Evolutionary conservation across 441 rosid genomes (phyloP), one percentile per base, ranked within the genome.

Genomic region (Flueggea neowawraea): DNA sequence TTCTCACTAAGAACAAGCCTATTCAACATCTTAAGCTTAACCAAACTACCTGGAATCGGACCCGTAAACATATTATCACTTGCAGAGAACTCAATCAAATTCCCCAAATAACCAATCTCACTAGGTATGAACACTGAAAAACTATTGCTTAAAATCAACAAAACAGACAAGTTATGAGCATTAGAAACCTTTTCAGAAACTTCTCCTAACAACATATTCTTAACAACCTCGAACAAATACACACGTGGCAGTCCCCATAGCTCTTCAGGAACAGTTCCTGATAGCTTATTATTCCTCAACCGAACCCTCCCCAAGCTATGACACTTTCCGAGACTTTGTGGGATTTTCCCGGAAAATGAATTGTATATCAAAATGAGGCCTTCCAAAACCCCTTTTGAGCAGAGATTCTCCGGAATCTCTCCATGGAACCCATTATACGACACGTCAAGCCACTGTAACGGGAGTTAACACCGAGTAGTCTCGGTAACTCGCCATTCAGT

Each of bases 181-280:
- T 77, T 71, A 6, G 84, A 83, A 0, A 95, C 79, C n/a, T 63
- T 66, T 48, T 68, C 77, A 4, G 89, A 79, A n/a, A 95, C 65
- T 22, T 78, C 61, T 3, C 99, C 99, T 0, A 96, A 74, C 7
- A 95, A 79, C 12, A 80, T 76, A 67, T 91, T 91, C 16, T 72
- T 77, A 9, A 45, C 66, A 0, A 91, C 85, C 68, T 89, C 97
- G 36, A 91, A 76, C 78, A 95, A 73, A 73, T 79, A 81, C 6
- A 91, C 84, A 6, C 74, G 75, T 10, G 97, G 95, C 54, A 95
- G 80, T n/a, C 99, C 98, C 99, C 98, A 95, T 51, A 95, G 71
- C 3, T 79, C 82, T 4, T 66, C 43, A 9, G 99, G 97, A 56
- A 95, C 82, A 16, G 62, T 64, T 10, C 98, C 99, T 10, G 90